Evolutionary conservation across 768 basidiomycete genomes (phyloP).

Genomic region (Boletus patriciae): DNA sequence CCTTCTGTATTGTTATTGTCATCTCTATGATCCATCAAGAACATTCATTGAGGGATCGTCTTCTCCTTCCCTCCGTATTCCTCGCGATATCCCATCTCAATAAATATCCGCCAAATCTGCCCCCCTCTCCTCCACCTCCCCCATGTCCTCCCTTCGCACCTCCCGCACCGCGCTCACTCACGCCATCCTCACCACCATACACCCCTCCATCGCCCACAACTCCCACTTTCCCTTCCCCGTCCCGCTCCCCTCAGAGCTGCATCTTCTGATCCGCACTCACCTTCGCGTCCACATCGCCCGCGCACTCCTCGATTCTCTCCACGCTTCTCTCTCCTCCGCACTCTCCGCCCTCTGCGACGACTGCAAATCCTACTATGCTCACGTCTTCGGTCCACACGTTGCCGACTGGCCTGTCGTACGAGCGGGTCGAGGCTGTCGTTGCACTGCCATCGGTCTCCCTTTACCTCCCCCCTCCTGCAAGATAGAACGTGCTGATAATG

Average conservation of each 20-base stretch:
- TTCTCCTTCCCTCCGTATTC: conserved; percentile 24
- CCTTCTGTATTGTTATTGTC: conserved; percentile 14
- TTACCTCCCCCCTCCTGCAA: conserved; percentile 8
- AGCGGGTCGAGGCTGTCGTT: conserved; percentile 46
- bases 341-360: conserved; percentile 44
- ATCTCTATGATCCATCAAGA: conserved; percentile 2
- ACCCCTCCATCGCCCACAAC: conserved; percentile 42
- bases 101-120: conserved; percentile 14
- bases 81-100: conserved; percentile 24
- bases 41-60: conserved; percentile 3
- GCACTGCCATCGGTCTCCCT: conserved; percentile 31
- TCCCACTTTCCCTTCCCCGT: conserved; percentile 22
- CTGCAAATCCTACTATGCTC: conserved; percentile 51
- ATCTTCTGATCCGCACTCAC: conserved; percentile 50
- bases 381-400: conserved; percentile 53
- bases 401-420: conserved; percentile 56
- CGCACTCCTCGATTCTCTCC: conserved; percentile 43
- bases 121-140: neutral
- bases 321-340: conserved; percentile 36
- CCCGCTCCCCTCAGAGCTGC: conserved; percentile 50
- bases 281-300: conserved; percentile 45
- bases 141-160: conserved; percentile 32
- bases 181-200: conserved; percentile 49
- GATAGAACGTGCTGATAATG: conserved; percentile 2
- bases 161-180: conserved; percentile 51